Evolutionary conservation across 352 stramenopile species (phyloP), one percentile per base, ranked within the genome.

Genomic region (Pythium aristosporum): DNA sequence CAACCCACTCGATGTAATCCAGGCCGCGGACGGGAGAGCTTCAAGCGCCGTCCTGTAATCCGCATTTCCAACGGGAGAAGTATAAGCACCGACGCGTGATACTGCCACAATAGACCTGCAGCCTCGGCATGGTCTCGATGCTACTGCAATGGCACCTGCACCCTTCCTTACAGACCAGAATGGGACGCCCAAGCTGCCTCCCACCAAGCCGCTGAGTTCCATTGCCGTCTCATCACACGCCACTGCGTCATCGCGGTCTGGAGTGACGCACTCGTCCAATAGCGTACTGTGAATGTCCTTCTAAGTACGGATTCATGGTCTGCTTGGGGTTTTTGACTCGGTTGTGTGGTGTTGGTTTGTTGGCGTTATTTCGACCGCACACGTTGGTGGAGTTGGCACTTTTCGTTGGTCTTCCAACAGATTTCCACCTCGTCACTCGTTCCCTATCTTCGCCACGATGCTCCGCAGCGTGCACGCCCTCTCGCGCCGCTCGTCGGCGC

Each of bases 401-500:
- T 16, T 58, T 58, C 12, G 36, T 47, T 34, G 20, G 51, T 34
- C 28, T 16, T 13, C 49, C 49, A 11, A 62, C 32, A 50, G 25
- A 5, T 30, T n/a, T 32, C 32, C 42, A 48, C 23, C 21, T 9
- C 30, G 11, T 49, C 20, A 23, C 20, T 20, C 51, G 13, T 25
- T 18, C 25, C 41, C 54, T 23, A 18, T 32, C 48, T 8, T 21
- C 3, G 4, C n/a, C 18, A 70, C 12, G 1, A 80, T 80, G 72
- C 75, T 82, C 30, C 72, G 69, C 59, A 58, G 53, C 39, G 54
- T 73, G 13, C 49, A 67, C 69, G 65, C 79, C 23, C 58, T 76
- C 57, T 63, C 71, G 54, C 67, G 71, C 72, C 79, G 76, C 69
- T 76, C 79, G 34, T 63, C 73, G 18, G 47, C 61, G 48, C 68